These are phyloP conservation scores for Venustampulla echinocandica DNA, from an alignment of 495 filamentous ascomycete species.

Conservation along the genomic window DNA sequence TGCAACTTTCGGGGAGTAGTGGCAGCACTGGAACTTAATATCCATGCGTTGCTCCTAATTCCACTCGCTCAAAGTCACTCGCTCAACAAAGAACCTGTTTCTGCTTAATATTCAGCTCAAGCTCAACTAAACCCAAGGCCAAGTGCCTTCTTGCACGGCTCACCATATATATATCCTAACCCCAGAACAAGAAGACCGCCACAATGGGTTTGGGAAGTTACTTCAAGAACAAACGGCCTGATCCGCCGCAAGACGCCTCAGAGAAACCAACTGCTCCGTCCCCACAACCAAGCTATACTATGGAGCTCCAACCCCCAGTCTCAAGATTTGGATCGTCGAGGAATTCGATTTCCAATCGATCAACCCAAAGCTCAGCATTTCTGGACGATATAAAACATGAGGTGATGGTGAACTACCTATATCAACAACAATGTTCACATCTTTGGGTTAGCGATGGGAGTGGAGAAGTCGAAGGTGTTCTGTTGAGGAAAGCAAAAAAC, in stretches of 20 bases:
- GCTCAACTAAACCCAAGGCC: not conserved
- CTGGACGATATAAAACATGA: conserved; percentile 73
- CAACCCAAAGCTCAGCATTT: conserved; percentile 45
- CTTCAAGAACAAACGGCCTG: conserved; percentile 47
- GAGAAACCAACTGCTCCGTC: conserved; percentile 19
- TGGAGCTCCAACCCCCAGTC: conserved; percentile 39
- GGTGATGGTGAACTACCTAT: conserved; percentile 75
- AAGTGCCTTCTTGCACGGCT: conserved; percentile 11
- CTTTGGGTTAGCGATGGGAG: conserved; percentile 62
- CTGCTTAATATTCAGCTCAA: not conserved
- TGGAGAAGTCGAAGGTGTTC: conserved; percentile 59
- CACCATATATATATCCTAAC: conserved; percentile 3
- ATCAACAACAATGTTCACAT: conserved; percentile 64
- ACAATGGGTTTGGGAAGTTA: conserved; percentile 54
- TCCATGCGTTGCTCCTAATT: too few relatives aligned
- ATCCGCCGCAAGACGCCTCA: conserved; percentile 18
- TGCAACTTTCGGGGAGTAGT: too few relatives aligned
- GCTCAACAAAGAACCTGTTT: not conserved
- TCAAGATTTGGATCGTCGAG: conserved; percentile 38
- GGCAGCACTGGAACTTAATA: too few relatives aligned
- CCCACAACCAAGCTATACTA: conserved; percentile 24
- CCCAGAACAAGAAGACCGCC: conserved; percentile 16
- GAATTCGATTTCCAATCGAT: conserved; percentile 41
- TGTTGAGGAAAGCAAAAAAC: conserved; percentile 56
- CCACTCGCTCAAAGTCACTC: conserved; percentile 1